A percentile compares a stretch with the other conserved stretches of the same genome.
Conservation (phyloP, 73 alveolate genomes). For the Paraurostyla sp. region DNA sequence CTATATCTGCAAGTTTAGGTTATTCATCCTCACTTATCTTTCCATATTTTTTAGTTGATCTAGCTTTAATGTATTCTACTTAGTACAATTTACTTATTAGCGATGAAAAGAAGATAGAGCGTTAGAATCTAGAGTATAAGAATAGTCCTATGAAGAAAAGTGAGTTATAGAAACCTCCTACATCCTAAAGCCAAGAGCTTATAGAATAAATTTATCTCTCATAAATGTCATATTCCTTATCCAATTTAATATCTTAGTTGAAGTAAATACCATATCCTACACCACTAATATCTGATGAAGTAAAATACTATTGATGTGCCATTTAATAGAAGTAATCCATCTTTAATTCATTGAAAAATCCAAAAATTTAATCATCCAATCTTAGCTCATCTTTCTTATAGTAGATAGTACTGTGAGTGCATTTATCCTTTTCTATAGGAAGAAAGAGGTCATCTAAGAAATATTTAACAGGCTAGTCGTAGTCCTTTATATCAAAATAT, state of each 20-base stretch:
- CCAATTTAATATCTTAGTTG: neutral
- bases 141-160: slow-evolving; percentile 2
- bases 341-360: neutral
- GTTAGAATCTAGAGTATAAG: neutral
- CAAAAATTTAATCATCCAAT: neutral
- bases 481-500: neutral
- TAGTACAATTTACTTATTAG: neutral
- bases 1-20: neutral
- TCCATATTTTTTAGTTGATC: too few relatives aligned
- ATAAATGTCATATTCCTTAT: too few relatives aligned
- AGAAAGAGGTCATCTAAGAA: too few relatives aligned
- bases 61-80: neutral
- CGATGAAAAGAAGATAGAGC: neutral
- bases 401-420: neutral
- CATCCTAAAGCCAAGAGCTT: neutral
- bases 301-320: neutral
- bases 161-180: slow-evolving; percentile 26
- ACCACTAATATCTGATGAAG: too few relatives aligned
- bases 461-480: neutral
- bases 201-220: too few relatives aligned
- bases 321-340: neutral
- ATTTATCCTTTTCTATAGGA: neutral
- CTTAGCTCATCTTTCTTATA: neutral
- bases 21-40: neutral
- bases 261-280: neutral